A percentile compares a stretch with the other conserved stretches of the same genome.
phyloP scores from a whole-genome alignment of 2,329 filamentous ascomycete genomes.

The Diaporthe eres region DNA sequence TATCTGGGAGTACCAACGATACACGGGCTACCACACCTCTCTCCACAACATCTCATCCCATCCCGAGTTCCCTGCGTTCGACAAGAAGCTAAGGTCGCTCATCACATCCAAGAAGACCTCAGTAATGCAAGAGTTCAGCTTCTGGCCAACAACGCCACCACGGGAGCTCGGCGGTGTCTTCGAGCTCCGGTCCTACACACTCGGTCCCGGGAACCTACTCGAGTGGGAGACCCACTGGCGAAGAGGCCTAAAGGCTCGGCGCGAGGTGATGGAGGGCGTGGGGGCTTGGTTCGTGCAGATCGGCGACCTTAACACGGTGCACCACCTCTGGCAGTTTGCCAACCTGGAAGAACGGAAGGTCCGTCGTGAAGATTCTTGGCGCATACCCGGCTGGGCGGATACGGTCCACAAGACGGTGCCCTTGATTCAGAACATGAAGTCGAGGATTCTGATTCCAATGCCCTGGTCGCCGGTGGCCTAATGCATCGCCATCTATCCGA shows the following conservation, averaged over 20 bases:
- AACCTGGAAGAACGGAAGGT: constrained; percentile 94
- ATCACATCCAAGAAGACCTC: constrained; percentile 89
- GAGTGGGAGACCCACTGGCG: constrained; percentile 99
- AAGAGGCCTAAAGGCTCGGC: constrained; percentile 87
- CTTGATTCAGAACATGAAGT: constrained; percentile 97
- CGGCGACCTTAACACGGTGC: constrained; percentile 96
- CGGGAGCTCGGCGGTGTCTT: constrained; percentile 93
- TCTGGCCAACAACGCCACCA: constrained; percentile 96
- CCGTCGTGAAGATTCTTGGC: constrained; percentile 94
- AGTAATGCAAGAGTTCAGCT: constrained; percentile 99
- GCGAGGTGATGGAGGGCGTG: constrained; percentile 98
- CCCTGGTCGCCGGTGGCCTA: constrained; percentile 95
- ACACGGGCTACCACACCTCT: constrained; percentile 94
- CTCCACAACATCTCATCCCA: constrained; percentile 87
- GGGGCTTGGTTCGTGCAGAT: constrained; percentile 99
- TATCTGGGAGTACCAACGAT: constrained; percentile 99
- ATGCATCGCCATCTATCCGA: constrained; percentile 32
- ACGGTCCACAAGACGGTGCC: constrained; percentile 99
- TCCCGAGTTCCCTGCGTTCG: constrained; percentile 87
- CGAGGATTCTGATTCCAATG: constrained; percentile 92
- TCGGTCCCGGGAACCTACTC: constrained; percentile 94
- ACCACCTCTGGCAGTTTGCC: constrained; percentile 99
- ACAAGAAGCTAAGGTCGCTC: constrained; percentile 85
- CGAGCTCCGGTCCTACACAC: constrained; percentile 95
- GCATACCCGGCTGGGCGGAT: constrained; percentile 93